Evolutionary conservation across 805 yeast species (phyloP).

Genomic region (Blastobotrys chiropterorum): DNA sequence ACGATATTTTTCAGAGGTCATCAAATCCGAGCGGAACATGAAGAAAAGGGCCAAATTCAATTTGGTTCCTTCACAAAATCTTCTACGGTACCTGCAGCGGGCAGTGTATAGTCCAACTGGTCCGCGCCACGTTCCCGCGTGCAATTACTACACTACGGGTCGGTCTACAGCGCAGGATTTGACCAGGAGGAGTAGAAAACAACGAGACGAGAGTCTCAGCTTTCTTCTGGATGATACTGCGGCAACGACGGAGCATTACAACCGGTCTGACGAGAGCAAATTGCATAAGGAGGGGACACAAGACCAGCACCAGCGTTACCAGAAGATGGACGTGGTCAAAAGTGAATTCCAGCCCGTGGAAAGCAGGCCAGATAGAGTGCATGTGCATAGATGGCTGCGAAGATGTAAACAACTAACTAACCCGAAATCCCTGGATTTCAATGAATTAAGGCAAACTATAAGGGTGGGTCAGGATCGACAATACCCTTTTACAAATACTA

Average conservation of each 20-base stretch:
- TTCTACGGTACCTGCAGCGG: conserved; percentile 6
- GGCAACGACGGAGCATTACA: background rate
- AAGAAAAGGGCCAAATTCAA: background rate
- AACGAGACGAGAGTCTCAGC: background rate
- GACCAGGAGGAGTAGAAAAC: background rate
- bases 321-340: background rate
- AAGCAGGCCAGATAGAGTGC: background rate
- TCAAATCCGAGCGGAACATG: background rate
- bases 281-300: background rate
- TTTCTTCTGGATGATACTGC: background rate
- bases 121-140: background rate
- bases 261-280: background rate
- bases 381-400: background rate
- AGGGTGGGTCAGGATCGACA: background rate
- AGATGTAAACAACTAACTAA: background rate
- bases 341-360: background rate
- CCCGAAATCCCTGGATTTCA: too few species aligned
- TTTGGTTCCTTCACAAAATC: conserved; percentile 5
- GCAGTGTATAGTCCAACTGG: conserved; percentile 1
- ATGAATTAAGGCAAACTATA: background rate
- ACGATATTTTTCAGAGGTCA: background rate
- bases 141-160: background rate
- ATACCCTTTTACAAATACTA: background rate
- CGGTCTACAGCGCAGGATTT: too few species aligned
- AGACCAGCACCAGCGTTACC: too few species aligned